Base-by-base conservation (phyloP, 306 rosid species). In the Cucurbita argyrosperma region DNA sequence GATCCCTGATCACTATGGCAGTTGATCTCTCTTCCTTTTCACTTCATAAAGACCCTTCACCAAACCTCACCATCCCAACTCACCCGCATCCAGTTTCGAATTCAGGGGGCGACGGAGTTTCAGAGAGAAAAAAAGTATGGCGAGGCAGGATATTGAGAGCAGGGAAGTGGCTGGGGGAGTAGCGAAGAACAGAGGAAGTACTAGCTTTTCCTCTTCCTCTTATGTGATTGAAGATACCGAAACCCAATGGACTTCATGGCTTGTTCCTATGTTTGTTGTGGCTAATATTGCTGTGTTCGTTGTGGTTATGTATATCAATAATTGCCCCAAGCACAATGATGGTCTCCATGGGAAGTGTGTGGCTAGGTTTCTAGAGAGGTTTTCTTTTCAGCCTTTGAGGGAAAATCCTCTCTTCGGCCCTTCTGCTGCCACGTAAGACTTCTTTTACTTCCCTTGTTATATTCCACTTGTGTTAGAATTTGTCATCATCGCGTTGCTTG, bases 321-420 rank as follows among this genome's bases (percentile, higher is more conserved):
- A 92, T 60, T 92, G 96, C 69, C 98, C 98, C 6, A 71, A 83
- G 21, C 79, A 82, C 38, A 74, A 80, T 80, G 13, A 8, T 23
- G 77, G 15, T 13, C 6, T 79, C 4, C 18, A 77, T 7, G 93
- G 88, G n/a, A 80, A 77, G 15, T 92, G 96, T 8, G 88, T 84
- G 21, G 90, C 85, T 0, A 83, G 65, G 75, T 83, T 90, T 45
- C 91, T 92, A 0, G 88, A 88, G 7, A 76, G 86, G 10, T 86
- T 90, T 76, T 89, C 98, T 53, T 93, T 93, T 42, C 85, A 90
- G 82, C 90, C 98, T 59, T 71, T 89, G 5, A 54, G 50, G 64
- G 91, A 87, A 76, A 92, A 92, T 85, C 96, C 96, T 21, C 80
- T 88, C 78, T 85, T 92, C 18, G 98, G 97, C 1, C 90, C 98